Evolutionary conservation across 331 rosid species (phyloP), one percentile per base, ranked within the genome.

Genomic region (Quercus tomentella): DNA sequence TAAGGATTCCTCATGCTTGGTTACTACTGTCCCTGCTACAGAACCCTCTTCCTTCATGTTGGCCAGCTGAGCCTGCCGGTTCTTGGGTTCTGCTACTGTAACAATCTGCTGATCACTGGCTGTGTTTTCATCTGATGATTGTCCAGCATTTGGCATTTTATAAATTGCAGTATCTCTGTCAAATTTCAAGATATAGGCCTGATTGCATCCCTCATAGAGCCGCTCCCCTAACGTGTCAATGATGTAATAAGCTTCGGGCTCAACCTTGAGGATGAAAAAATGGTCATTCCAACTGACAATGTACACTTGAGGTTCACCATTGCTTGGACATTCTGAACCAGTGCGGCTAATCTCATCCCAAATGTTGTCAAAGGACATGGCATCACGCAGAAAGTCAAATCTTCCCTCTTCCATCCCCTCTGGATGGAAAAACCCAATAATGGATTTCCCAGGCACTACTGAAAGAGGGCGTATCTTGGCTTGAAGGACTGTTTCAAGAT

Each of bases 231-330:
- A 78, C 1, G 99, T 96, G 86, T 96, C 99, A 11, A 96, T 89
- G 77, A 96, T 92, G 89, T 79, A 93, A 83, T 89, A 96, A 82
- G 98, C 92, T 57, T 96, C 97, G 0, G 86, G 76, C 80, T 96
- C 99, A 62, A 92, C 93, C 89, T 92, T 96, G 80, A 96, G 94
- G 83, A 96, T 87, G 93, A 96, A 96, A 86, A 96, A 96, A 86
- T 96, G 99, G 76, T 96, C 99, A 75, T 96, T 96, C 99, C 99
- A 96, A 81, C 99, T 90, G 60, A 96, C 94, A 26, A 96, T 88
- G 30, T 86, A 96, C 80, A 96, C 84, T 60, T 78, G 89, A 22
- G 98, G 90, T 79, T 90, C 94, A 15, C 76, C 81, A 43, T 76
- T 86, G 57, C 78, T 63, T 16, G 79, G 73, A 79, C 89, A 90